phyloP scores from a whole-genome alignment of 305 asterid species.

The Euphrasia arctica region DNA sequence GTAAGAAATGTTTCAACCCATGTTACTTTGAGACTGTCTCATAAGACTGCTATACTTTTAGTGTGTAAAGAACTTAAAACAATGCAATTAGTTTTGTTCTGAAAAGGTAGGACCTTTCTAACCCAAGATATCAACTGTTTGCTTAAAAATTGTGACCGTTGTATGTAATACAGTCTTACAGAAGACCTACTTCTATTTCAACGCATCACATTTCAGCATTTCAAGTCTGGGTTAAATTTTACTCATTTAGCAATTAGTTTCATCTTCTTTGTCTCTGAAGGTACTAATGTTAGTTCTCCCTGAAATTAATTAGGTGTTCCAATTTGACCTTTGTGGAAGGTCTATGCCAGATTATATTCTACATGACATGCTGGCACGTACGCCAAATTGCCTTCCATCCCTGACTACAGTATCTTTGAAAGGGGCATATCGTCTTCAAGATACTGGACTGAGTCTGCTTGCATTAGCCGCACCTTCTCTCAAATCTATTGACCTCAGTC shows the following conservation, averaged over 20 bases:
- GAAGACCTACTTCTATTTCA: not conserved
- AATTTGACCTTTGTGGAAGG: conserved; percentile 74
- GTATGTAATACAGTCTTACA: too few species aligned
- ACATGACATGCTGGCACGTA: conserved; percentile 49
- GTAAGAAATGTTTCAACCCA: too few species aligned
- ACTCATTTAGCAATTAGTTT: conserved; percentile 1
- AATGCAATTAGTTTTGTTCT: too few species aligned
- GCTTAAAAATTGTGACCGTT: too few species aligned
- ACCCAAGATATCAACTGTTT: too few species aligned
- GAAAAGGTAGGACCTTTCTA: too few species aligned
- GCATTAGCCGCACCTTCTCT: conserved; percentile 73
- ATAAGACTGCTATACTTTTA: too few species aligned
- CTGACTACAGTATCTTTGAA: conserved; percentile 63
- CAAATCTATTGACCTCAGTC: conserved; percentile 73
- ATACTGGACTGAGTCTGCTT: conserved; percentile 61
- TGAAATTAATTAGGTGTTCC: conserved; percentile 72
- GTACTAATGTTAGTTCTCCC: conserved; percentile 25
- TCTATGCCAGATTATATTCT: conserved; percentile 69
- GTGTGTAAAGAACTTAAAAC: too few species aligned
- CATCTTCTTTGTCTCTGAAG: conserved; percentile 16
- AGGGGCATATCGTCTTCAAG: conserved; percentile 92
- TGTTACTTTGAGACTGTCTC: too few species aligned
- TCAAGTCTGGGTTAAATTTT: not conserved
- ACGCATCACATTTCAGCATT: conserved; percentile 5
- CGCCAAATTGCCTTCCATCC: conserved; percentile 56